These are phyloP conservation scores for Didymellaceae sp. DNA, from an alignment of 2,329 filamentous ascomycete species.

Conservation along the genomic window DNA sequence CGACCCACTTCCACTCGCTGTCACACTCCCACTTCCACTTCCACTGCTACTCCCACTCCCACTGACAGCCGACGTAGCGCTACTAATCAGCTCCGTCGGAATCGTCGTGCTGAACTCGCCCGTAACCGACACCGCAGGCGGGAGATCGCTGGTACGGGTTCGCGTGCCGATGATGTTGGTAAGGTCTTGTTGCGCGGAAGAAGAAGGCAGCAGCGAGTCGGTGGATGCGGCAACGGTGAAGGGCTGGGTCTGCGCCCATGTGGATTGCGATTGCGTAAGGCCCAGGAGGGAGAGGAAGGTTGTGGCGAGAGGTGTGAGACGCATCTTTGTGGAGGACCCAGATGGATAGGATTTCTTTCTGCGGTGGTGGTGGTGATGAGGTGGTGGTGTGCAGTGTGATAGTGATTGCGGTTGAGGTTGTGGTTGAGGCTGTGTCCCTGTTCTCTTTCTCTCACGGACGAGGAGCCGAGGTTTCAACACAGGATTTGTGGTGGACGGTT, in stretches of 20 bases:
- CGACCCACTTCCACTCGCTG: conserved; percentile 3
- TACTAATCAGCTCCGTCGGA: not conserved
- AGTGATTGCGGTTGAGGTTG: not conserved
- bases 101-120: conserved; percentile 5
- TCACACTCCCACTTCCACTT: not conserved
- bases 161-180: conserved; percentile 7
- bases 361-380: not conserved
- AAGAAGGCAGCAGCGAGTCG: conserved; percentile 10
- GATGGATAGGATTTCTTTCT: not conserved
- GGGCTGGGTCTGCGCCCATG: conserved; percentile 21
- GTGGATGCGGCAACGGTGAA: conserved; percentile 23
- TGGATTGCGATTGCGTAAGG: conserved; percentile 13
- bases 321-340: conserved; percentile 17
- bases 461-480: conserved; percentile 1
- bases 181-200: conserved; percentile 4
- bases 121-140: not conserved
- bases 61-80: not conserved
- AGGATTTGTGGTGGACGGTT: conserved; percentile 8
- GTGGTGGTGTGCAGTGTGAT: not conserved
- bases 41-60: too few relatives aligned
- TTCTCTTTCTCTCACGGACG: too few relatives aligned
- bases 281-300: conserved; percentile 23
- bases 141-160: conserved; percentile 2
- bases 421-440: too few relatives aligned
- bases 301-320: conserved; percentile 12